Evolutionary conservation across 2,329 filamentous ascomycete genomes (phyloP).

Genomic region (Grosmannia serpens): DNA sequence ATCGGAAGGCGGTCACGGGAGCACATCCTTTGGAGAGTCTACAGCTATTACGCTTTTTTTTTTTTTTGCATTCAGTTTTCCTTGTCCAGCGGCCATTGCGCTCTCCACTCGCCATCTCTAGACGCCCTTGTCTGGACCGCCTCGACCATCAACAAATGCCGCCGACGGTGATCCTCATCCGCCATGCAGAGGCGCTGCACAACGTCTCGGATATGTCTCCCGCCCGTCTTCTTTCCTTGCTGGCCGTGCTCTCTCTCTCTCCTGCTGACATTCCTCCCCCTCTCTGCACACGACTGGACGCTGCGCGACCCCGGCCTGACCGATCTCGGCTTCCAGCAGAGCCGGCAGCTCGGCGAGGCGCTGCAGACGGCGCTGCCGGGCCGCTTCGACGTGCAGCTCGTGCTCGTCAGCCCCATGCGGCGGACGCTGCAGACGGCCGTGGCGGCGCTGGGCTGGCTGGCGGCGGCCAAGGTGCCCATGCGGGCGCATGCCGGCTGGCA

Average conservation of each 20-base stretch:
- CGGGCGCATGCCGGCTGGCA: constrained; percentile 53
- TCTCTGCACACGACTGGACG: constrained; percentile 30
- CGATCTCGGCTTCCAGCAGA: constrained; percentile 36
- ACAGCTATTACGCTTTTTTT: background rate
- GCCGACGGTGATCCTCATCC: constrained; percentile 63
- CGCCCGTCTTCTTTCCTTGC: too few relatives aligned
- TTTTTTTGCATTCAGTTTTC: background rate
- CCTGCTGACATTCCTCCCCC: background rate
- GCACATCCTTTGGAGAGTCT: background rate
- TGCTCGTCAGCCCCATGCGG: constrained; percentile 54
- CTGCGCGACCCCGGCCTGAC: constrained; percentile 41
- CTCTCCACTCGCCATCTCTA: background rate
- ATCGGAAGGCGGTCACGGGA: background rate
- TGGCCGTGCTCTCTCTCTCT: background rate
- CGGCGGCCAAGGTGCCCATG: constrained; percentile 28
- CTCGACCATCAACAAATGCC: constrained; percentile 27
- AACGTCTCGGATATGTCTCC: constrained; percentile 35
- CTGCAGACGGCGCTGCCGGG: constrained; percentile 29
- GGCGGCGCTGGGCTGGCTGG: constrained; percentile 44
- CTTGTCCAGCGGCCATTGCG: background rate
- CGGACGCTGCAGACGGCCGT: constrained; percentile 54
- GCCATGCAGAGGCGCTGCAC: constrained; percentile 69
- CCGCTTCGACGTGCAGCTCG: constrained; percentile 35
- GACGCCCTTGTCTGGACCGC: background rate
- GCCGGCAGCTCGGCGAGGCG: constrained; percentile 28